phyloP scores from a whole-genome alignment of 345 rosid species.

The Lepidium sativum region DNA sequence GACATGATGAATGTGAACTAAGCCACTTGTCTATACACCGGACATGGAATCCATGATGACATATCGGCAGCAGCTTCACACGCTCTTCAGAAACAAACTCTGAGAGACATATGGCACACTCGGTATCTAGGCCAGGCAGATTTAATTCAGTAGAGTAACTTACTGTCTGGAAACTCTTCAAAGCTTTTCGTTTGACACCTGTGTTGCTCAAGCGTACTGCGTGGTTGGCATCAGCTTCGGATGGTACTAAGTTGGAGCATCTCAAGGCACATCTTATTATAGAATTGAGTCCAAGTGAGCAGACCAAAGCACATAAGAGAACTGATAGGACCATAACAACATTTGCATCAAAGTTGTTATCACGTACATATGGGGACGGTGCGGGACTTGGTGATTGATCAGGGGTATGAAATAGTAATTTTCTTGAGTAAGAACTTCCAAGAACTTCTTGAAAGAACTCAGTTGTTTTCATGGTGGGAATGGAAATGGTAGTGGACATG shows the following conservation, averaged over 20 bases:
- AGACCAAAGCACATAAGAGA: constrained; percentile 70
- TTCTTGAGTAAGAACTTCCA: constrained; percentile 25
- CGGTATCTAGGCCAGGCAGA: constrained; percentile 45
- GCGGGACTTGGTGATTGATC: constrained; percentile 26
- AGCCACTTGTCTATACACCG: constrained; percentile 88
- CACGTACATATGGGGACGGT: constrained; percentile 5
- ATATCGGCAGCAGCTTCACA: constrained; percentile 63
- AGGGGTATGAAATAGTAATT: background rate
- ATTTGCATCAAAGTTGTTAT: constrained; percentile 54
- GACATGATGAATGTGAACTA: constrained; percentile 80
- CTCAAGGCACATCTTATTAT: constrained; percentile 61
- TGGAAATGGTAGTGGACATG: constrained; percentile 1
- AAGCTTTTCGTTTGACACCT: constrained; percentile 65
- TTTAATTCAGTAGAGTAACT: constrained; percentile 46
- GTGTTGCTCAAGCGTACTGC: constrained; percentile 43
- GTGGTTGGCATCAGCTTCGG: constrained; percentile 21
- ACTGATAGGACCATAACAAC: constrained; percentile 78
- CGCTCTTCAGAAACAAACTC: constrained; percentile 54
- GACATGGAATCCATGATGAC: constrained; percentile 80
- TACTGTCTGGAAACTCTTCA: constrained; percentile 55
- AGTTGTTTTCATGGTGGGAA: constrained; percentile 10
- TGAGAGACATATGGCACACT: constrained; percentile 69
- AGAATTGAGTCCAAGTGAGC: constrained; percentile 69
- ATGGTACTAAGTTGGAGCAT: constrained; percentile 39
- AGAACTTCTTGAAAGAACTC: constrained; percentile 16